Evolutionary conservation across 805 yeast genomes (phyloP), one percentile per base, ranked within the genome.

Genomic region (Scheffersomyces lignosus): DNA sequence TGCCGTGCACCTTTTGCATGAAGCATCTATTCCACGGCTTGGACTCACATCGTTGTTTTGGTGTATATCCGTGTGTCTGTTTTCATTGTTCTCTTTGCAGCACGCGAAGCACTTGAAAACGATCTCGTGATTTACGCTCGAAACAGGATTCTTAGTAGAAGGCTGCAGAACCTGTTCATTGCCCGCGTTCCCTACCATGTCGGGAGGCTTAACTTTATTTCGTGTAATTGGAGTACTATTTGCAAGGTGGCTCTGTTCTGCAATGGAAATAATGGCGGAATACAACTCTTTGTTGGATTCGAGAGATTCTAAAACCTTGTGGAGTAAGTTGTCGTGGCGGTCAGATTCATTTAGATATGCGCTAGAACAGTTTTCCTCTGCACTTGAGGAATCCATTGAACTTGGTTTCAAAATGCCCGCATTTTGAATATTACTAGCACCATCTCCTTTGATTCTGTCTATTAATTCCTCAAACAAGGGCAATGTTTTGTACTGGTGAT

Each of bases 401-500:
- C 29, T 26, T 7, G n/a, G 8, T 8, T 7, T 8, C n/a, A n/a
- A n/a, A n/a, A n/a, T n/a, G 29, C 15, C 29, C n/a, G 14, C 15
- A 8, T 8, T n/a, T 7, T n/a, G 8, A 26, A 13, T 14, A n/a
- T 14, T 26, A 6, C 8, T 13, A n/a, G 30, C n/a, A 18, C 18
- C 16, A 8, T 33, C 26, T 8, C 31, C 23, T 33, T 26, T 32
- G 28, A 37, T 20, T 7, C 29, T 37, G 15, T 31, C 30, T 15
- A 41, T 34, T 14, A 41, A 17, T 29, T 41, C 39, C 24, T 41
- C 37, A 29, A 41, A 37, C 8, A 22, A n/a, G 15, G 41, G 37
- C 5, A 41, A 31, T 26, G 32, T 27, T 8, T 17, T 28, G 15
- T 27, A 28, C 29, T 26, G 29, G 27, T 30, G 31, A 8, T 18